Evolutionary conservation across 1,284 basidiomycete species (phyloP), one percentile per base, ranked within the genome.

Genomic region (Kalmanozyma brasiliensis): DNA sequence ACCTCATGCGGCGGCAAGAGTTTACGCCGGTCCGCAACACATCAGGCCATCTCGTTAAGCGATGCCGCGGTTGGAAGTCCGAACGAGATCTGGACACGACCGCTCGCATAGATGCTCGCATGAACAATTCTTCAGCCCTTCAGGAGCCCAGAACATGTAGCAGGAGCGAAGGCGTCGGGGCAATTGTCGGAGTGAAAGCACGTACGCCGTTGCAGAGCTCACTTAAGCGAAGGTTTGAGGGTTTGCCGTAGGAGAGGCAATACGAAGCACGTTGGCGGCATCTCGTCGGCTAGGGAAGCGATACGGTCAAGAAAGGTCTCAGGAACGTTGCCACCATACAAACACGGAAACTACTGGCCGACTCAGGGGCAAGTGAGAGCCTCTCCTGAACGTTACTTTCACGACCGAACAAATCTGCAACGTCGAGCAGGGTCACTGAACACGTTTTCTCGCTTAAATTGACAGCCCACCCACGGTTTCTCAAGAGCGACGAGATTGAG

Each of bases 401-500:
- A 29, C 26, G 26, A 6, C 11, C 6, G 26, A 11, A 29, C 7
- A 6, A 6, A 29, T 29, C 26, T 29, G 26, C 26, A 29, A 29
- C 26, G 26, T 29, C 11, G 26, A 29, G 26, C 6, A 34, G 26
- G 7, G 11, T 29, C 7, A 11, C 6, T 45, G 59, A 33, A 47
- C 59, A 62, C 59, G 59, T 62, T 62, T 43, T 32, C 52, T 62
- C 59, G 59, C 59, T 62, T 62, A 62, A 42, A n/a, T 32, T 49
- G 59, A 55, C 59, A 62, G 52, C 36, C 41, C 22, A 11, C 7
- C 26, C 2, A 29, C 49, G 30, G 32, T 32, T 20, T 48, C n/a
- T n/a, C 33, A 19, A 23, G 38, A 6, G 49, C 41, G 43, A 33
- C 24, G 23, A 46, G 34, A 23, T 45, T 30, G n/a, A n/a, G n/a